Evolutionary conservation across 78 protist genomes (phyloP), one percentile per base, ranked within the genome.

Genomic region (Cavenderia fasciculata): DNA sequence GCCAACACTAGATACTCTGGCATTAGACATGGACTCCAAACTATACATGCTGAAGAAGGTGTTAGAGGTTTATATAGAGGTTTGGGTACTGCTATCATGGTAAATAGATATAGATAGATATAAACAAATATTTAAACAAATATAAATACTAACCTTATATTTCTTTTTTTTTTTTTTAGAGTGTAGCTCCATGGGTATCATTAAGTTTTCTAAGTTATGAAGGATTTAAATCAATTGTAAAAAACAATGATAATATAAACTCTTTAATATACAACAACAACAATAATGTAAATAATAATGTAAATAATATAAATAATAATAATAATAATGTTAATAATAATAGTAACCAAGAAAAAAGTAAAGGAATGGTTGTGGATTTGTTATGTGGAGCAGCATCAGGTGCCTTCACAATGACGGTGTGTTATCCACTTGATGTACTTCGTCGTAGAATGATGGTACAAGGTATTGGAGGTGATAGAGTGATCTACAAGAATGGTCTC

Each of bases 161-260:
- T n/a, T n/a, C n/a, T n/a, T n/a, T n/a, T n/a, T n/a, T n/a, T n/a
- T n/a, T n/a, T n/a, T n/a, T n/a, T n/a, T 63, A 66, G 61, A 70
- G 76, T 70, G 61, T 76, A n/a, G 86, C 56, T 8, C 86, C 86
- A n/a, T 76, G 86, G 86, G 86, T 76, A 2, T 61, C 74, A 33
- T 12, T 76, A 10, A 61, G 74, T 61, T 76, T 76, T 47, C 74
- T 73, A 4, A 38, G 52, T 12, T 76, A 76, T 61, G 86, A 76
- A 47, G 86, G 86, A 18, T 61, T 62, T 76, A 61, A 76, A 76
- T 29, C 51, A 46, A 34, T 23, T 76, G 47, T n/a, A 27, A 11
- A 59, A 23, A 44, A 76, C 54, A 54, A 23, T 12, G 21, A 44
- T 27, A 12, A 23, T 27, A 21, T 18, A 68, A 11, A 5, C 2